phyloP scores from a whole-genome alignment of 352 stramenopile genomes.

The Aphanomyces invadans region DNA sequence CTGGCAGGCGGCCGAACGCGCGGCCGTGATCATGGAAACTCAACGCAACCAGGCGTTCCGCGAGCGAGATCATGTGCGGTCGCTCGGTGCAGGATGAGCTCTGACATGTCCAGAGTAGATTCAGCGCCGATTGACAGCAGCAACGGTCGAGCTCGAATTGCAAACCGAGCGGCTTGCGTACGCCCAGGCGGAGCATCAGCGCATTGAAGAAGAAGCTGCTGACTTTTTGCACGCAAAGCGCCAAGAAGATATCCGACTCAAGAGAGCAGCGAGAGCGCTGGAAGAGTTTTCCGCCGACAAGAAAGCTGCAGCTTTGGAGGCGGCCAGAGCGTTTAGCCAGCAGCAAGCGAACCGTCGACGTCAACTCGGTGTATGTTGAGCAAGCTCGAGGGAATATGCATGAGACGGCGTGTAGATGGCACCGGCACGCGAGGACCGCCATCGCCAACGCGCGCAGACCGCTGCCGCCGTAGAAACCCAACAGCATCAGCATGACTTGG shows the following conservation, averaged over 20 bases:
- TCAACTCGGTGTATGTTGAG: constrained; percentile 12
- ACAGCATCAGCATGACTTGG: constrained; percentile 32
- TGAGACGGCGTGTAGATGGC: background rate
- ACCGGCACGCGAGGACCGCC: background rate
- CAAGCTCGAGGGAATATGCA: constrained; percentile 5
- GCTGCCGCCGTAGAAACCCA: constrained; percentile 33
- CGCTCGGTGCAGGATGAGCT: no score
- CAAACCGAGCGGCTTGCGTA: constrained; percentile 37
- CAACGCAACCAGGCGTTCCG: constrained; percentile 57
- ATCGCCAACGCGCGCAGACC: background rate
- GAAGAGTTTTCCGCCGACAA: constrained; percentile 20
- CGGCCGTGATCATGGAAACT: constrained; percentile 51
- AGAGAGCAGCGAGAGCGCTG: constrained; percentile 29
- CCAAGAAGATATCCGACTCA: constrained; percentile 36
- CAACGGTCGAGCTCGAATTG: constrained; percentile 41
- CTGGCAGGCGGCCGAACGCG: constrained; percentile 52
- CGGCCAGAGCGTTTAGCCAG: constrained; percentile 5
- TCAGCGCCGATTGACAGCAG: constrained; percentile 36
- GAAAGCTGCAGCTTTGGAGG: background rate
- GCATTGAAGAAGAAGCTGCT: constrained; percentile 45
- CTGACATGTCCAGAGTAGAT: no score
- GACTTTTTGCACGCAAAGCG: constrained; percentile 64
- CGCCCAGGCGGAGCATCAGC: constrained; percentile 46
- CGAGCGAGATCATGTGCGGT: constrained; percentile 35
- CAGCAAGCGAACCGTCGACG: constrained; percentile 24